Evolutionary conservation across 352 stramenopile species (phyloP).

Genomic region (Globisporangium takayamanum): DNA sequence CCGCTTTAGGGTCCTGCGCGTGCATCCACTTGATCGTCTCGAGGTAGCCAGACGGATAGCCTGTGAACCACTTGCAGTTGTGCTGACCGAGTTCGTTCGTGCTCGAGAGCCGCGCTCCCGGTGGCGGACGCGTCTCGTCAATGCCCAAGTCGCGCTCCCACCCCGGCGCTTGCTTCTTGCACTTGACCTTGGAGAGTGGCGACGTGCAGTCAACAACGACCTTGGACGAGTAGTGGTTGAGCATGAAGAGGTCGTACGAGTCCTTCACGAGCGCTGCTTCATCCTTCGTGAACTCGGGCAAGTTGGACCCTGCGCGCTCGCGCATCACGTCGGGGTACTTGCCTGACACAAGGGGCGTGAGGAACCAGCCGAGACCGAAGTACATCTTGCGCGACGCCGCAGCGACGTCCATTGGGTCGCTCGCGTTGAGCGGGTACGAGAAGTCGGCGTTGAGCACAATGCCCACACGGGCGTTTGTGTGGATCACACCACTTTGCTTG

Average conservation of each 20-base stretch:
- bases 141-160: slow-evolving; percentile 44
- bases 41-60: slow-evolving; percentile 46
- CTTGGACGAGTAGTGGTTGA: slow-evolving; percentile 90
- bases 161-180: slow-evolving; percentile 24
- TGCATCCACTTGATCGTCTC: slow-evolving; percentile 66
- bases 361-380: slow-evolving; percentile 90
- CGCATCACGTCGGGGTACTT: slow-evolving; percentile 92
- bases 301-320: slow-evolving; percentile 50
- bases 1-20: slow-evolving; percentile 28
- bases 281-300: slow-evolving; percentile 84
- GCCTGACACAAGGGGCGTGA: slow-evolving; percentile 86
- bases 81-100: slow-evolving; percentile 18
- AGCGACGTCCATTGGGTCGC: slow-evolving; percentile 29
- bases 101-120: slow-evolving; percentile 44
- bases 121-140: slow-evolving; percentile 44
- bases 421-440: slow-evolving; percentile 65
- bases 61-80: slow-evolving; percentile 35
- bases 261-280: slow-evolving; percentile 69
- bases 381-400: slow-evolving; percentile 83
- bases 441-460: slow-evolving; percentile 89
- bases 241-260: slow-evolving; percentile 91
- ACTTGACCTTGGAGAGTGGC: slow-evolving; percentile 24
- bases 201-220: slow-evolving; percentile 42
- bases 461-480: slow-evolving; percentile 73
- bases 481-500: slow-evolving; percentile 31